Base-by-base conservation (phyloP, 1,284 basidiomycete species). In the Heterobasidion irregulare region DNA sequence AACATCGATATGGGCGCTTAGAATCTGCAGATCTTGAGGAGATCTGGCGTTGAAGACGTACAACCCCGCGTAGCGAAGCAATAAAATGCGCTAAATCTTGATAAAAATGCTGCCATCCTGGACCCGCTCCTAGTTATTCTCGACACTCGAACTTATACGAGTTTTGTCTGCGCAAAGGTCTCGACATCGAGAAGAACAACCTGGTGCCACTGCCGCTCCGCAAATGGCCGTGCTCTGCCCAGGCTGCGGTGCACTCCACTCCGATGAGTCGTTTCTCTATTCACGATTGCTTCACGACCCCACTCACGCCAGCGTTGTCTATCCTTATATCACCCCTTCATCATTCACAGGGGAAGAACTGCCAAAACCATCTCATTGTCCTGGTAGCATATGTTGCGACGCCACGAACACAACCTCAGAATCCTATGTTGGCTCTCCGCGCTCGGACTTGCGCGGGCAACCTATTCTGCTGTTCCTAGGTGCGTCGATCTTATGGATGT, bases 401-500 rank as follows among this genome's bases (percentile, higher is more conserved):
- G 18, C 18, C 18, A 10, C 10, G 46, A 32, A 19, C 46, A 32
- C 18, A 10, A 19, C 9, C 46, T 47, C 9, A 9, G 46, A 10
- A 47, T 32, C 18, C 46, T 47, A 1, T 32, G n/a, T 16, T 19
- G 10, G 46, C 18, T 47, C 10, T 47, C 18, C 46, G 10, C 18
- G 26, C 10, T 18, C 18, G 46, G 26, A 32, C 46, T 10, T 32
- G 18, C 16, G 10, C 46, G 18, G 47, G 57, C 58, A 8, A 18
- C 44, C 3, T 66, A 64, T 55, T 58, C 63, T 4, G 60, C 63
- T 26, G 53, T 63, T 38, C 61, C 67, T n/a, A 66, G 67, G 67
- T 66, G 52, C 36, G 63, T 16, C 2, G n/a, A 8, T 4, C 38
- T 41, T 7, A 10, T 58, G 6, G 13, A 16, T 9, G n/a, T 52